phyloP scores from a whole-genome alignment of 73 alveolate species.

The Effrenium voratum region DNA sequence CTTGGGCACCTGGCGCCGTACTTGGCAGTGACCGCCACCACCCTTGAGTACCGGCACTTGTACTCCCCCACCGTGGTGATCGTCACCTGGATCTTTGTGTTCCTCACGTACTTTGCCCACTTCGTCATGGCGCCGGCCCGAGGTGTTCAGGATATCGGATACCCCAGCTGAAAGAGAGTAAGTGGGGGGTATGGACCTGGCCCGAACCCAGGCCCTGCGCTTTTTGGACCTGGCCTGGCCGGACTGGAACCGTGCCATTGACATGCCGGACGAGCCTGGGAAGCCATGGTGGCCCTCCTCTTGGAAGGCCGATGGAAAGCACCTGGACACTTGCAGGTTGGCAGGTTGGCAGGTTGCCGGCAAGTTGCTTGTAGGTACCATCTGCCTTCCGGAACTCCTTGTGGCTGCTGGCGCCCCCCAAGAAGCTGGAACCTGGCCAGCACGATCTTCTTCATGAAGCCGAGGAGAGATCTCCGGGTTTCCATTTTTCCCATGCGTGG shows the following conservation, averaged over 20 bases:
- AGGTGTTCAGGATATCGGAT: background rate
- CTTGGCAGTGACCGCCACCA: constrained; percentile 75
- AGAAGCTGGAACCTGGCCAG: constrained; percentile 88
- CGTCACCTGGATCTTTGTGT: constrained; percentile 76
- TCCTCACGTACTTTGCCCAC: constrained; percentile 67
- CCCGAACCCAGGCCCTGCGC: constrained; percentile 40
- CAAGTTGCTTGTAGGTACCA: constrained; percentile 5
- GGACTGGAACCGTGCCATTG: constrained; percentile 62
- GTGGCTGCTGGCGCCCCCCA: constrained; percentile 89
- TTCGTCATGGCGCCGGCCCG: constrained; percentile 32
- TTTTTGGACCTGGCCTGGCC: constrained; percentile 89
- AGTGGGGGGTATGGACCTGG: background rate
- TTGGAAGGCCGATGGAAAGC: constrained; percentile 44
- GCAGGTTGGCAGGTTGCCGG: background rate
- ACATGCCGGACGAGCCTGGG: constrained; percentile 80
- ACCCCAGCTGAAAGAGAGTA: background rate
- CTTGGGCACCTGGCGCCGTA: constrained; percentile 76
- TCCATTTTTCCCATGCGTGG: background rate
- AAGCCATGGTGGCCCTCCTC: constrained; percentile 93
- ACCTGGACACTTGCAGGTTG: too few relatives aligned
- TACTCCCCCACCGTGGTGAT: constrained; percentile 64
- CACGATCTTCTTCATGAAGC: constrained; percentile 90
- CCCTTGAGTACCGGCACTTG: constrained; percentile 72
- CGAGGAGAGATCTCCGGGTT: background rate
- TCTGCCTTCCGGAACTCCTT: constrained; percentile 68